phyloP scores from a whole-genome alignment of 2,329 filamentous ascomycete species.

The Pestalotiopsis sp. region DNA sequence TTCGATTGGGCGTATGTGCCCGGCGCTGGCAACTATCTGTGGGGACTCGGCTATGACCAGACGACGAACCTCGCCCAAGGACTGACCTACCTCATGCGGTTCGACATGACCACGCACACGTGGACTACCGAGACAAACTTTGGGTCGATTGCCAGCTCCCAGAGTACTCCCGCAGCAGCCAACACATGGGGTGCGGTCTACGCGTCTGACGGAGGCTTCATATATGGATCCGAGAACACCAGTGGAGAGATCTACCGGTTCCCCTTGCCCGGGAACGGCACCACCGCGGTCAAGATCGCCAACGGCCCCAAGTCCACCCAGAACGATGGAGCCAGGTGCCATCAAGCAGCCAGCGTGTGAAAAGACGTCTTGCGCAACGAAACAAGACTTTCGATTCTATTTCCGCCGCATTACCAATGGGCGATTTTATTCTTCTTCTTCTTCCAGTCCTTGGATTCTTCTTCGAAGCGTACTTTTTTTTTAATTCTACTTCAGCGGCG shows the following conservation, averaged over 20 bases:
- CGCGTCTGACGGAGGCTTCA: neutral
- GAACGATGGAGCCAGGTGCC: neutral
- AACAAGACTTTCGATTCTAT: too few relatives aligned
- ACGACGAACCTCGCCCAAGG: neutral
- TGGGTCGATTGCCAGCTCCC: neutral
- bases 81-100: neutral
- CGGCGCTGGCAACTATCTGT: neutral
- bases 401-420: too few relatives aligned
- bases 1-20: conserved; percentile 1
- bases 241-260: conserved; percentile 3
- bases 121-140: neutral
- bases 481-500: too few relatives aligned
- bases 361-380: too few relatives aligned
- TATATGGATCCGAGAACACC: neutral
- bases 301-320: neutral
- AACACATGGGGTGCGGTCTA: neutral
- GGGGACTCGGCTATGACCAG: neutral
- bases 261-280: neutral
- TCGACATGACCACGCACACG: neutral
- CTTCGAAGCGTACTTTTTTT: too few relatives aligned
- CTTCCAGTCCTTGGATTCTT: too few relatives aligned
- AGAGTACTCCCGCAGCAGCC: neutral
- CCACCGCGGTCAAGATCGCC: neutral
- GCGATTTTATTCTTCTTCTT: too few relatives aligned
- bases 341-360: neutral